Percentiles rank a stretch among this genome's conserved stretches.
Evolutionary conservation across 139 green algal genomes (phyloP).

Genomic region (Picochlorum sp.): DNA sequence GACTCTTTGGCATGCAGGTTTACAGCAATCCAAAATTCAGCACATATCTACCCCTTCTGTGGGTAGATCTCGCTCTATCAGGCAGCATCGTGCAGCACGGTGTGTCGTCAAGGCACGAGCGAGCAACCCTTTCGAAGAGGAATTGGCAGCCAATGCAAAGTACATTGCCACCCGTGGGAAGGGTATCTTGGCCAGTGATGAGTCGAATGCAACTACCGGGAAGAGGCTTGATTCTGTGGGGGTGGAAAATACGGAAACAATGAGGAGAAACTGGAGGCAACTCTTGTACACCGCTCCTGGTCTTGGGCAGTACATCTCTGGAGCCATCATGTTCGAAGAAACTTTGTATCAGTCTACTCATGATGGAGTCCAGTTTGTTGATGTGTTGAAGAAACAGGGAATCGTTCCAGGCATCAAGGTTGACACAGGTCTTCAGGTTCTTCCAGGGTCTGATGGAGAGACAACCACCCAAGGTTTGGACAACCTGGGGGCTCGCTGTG

Average conservation of each 20-base stretch:
- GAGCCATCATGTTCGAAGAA: conserved; percentile 96
- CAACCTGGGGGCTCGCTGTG: conserved; percentile 59
- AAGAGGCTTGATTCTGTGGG: conserved; percentile 73
- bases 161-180: conserved; percentile 50
- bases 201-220: conserved; percentile 79
- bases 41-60: too few species aligned
- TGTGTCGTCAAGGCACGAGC: not conserved
- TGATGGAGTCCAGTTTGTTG: conserved; percentile 57
- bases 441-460: conserved; percentile 42
- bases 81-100: not conserved
- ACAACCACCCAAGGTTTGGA: conserved; percentile 64
- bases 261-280: conserved; percentile 68
- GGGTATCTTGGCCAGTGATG: conserved; percentile 61
- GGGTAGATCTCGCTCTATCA: too few species aligned
- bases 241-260: conserved; percentile 80
- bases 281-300: conserved; percentile 52
- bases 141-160: conserved; percentile 57
- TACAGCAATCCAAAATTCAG: too few species aligned
- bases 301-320: conserved; percentile 86
- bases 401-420: conserved; percentile 89
- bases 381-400: conserved; percentile 45
- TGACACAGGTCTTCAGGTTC: conserved; percentile 55
- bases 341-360: conserved; percentile 65
- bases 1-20: too few species aligned
- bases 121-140: conserved; percentile 41